Evolutionary conservation across 768 basidiomycete species (phyloP).

Genomic region (Mycena olivaceomarginata): DNA sequence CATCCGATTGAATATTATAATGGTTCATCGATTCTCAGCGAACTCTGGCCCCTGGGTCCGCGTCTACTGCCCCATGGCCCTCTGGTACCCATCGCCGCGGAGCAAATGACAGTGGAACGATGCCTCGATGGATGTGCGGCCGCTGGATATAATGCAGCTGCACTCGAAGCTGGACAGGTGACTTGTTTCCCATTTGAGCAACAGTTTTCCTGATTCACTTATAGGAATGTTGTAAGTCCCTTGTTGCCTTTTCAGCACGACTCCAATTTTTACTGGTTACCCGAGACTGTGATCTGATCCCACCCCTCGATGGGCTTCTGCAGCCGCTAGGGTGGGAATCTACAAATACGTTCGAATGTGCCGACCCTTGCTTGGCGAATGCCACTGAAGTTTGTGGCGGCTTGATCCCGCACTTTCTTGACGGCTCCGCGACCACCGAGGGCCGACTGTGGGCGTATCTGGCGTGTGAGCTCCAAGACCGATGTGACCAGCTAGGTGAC

Average conservation of each 20-base stretch:
- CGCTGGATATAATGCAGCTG: constrained; percentile 43
- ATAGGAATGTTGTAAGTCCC: constrained; percentile 14
- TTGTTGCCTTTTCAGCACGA: background rate
- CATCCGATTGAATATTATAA: background rate
- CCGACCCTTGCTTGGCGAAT: constrained; percentile 44
- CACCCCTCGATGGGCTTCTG: background rate
- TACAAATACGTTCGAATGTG: constrained; percentile 27
- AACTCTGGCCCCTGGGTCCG: background rate
- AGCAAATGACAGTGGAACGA: constrained; percentile 47
- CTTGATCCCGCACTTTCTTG: background rate
- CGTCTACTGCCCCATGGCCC: constrained; percentile 40
- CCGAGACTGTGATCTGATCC: constrained; percentile 7
- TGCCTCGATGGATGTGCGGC: constrained; percentile 45
- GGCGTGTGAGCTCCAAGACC: background rate
- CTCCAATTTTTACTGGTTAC: background rate
- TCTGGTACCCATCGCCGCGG: constrained; percentile 31
- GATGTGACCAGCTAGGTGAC: background rate
- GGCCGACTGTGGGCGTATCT: background rate
- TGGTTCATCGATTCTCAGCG: background rate
- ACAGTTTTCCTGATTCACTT: background rate
- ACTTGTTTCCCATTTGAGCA: background rate
- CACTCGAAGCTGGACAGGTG: constrained; percentile 46
- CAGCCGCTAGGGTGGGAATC: constrained; percentile 44
- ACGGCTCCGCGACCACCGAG: background rate
- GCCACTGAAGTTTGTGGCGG: constrained; percentile 47